These are phyloP conservation scores for Hygrophorus pudorinus DNA, from an alignment of 768 basidiomycete species.

Conservation along the genomic window DNA sequence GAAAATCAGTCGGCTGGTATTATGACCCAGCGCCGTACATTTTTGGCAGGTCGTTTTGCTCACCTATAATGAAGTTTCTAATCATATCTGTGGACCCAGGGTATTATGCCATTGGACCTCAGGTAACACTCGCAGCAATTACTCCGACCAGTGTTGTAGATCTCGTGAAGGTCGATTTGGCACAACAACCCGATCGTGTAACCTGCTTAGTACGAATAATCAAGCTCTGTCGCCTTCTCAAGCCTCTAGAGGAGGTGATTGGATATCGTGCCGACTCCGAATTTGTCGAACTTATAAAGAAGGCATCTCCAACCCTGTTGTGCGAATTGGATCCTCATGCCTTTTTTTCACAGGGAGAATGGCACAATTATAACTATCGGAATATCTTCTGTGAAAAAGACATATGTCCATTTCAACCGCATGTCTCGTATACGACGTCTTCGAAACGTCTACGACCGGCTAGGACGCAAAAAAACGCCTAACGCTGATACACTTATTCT, in stretches of 20 bases:
- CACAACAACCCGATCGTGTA: neutral
- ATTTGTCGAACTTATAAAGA: neutral
- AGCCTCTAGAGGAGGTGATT: neutral
- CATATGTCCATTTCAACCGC: neutral
- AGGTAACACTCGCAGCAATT: constrained; percentile 3
- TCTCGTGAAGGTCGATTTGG: neutral
- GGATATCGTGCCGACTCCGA: neutral
- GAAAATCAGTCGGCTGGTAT: too few relatives aligned
- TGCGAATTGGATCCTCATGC: neutral
- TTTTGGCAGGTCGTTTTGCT: neutral
- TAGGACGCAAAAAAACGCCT: neutral
- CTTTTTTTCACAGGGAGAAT: neutral
- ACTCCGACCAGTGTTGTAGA: neutral
- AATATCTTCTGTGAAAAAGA: neutral
- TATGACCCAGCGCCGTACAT: constrained; percentile 7
- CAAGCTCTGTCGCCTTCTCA: neutral
- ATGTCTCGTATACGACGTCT: neutral
- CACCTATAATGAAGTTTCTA: neutral
- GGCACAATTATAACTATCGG: constrained; percentile 1
- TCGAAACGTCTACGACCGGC: neutral
- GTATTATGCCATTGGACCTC: constrained; percentile 2
- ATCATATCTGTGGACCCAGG: neutral
- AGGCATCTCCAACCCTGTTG: neutral
- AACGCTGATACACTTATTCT: neutral
- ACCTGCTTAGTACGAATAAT: neutral